Evolutionary conservation across 345 rosid species (phyloP).

Genomic region (Angophora floribunda): DNA sequence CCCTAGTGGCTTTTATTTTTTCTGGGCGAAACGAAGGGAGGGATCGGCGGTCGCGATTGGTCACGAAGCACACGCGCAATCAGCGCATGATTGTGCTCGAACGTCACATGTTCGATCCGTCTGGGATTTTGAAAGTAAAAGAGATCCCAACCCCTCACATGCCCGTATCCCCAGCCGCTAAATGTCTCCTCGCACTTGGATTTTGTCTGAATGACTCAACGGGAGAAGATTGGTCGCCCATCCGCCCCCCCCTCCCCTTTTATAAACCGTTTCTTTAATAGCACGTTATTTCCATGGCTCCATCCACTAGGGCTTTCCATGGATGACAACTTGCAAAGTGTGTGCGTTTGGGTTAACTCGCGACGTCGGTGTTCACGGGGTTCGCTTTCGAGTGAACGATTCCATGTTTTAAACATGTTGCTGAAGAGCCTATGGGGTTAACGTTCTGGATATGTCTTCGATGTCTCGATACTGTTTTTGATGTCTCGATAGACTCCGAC

Average conservation of each 20-base stretch:
- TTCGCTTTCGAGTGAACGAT: not conserved
- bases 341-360: not conserved
- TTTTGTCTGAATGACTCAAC: not conserved
- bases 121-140: not conserved
- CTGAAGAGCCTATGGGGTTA: fast-evolving
- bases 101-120: not conserved
- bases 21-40: not conserved
- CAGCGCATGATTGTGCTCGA: not conserved
- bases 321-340: not conserved
- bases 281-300: not conserved
- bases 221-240: not conserved
- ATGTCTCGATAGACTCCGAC: not conserved
- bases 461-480: not conserved
- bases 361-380: not conserved
- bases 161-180: not conserved
- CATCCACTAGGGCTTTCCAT: not conserved
- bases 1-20: not conserved
- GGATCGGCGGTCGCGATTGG: not conserved
- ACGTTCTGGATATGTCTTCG: not conserved
- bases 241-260: not conserved
- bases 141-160: not conserved
- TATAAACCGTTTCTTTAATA: not conserved
- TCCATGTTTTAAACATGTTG: not conserved
- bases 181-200: not conserved
- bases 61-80: not conserved